Evolutionary conservation across 306 rosid genomes (phyloP).

Genomic region (Pachyrhizus erosus): DNA sequence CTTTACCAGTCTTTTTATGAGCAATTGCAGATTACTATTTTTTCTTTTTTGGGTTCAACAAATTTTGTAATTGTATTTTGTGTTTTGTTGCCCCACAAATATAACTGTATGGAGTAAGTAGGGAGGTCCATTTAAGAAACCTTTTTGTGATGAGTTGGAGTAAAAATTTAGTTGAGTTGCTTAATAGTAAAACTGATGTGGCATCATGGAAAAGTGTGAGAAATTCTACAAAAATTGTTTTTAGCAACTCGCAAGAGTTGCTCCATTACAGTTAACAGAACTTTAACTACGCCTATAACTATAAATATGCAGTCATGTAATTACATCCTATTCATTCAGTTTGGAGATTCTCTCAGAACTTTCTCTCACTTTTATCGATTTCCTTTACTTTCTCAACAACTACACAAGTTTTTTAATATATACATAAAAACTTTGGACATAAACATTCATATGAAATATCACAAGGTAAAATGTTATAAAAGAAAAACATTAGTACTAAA

Average conservation of each 20-base stretch:
- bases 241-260: not conserved
- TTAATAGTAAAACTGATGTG: not conserved
- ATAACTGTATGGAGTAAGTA: not conserved
- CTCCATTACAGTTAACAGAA: not conserved
- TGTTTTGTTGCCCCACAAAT: not conserved
- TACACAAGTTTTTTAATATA: not conserved
- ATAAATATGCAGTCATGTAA: not conserved
- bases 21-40: not conserved
- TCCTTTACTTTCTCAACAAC: constrained; percentile 13
- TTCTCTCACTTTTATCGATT: not conserved
- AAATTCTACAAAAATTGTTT: not conserved
- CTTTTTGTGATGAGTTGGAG: too few relatives aligned
- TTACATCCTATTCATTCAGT: not conserved
- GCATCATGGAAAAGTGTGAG: not conserved
- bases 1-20: not conserved
- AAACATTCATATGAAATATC: constrained; percentile 28
- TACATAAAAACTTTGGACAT: constrained; percentile 17
- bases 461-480: constrained; percentile 2
- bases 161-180: not conserved
- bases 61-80: not conserved
- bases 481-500: constrained; percentile 32
- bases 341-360: not conserved
- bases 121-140: too few relatives aligned
- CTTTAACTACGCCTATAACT: not conserved
- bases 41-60: not conserved